These are phyloP conservation scores for Hypoxylon sp. DNA, from an alignment of 2,329 filamentous ascomycete genomes.

Conservation along the genomic window DNA sequence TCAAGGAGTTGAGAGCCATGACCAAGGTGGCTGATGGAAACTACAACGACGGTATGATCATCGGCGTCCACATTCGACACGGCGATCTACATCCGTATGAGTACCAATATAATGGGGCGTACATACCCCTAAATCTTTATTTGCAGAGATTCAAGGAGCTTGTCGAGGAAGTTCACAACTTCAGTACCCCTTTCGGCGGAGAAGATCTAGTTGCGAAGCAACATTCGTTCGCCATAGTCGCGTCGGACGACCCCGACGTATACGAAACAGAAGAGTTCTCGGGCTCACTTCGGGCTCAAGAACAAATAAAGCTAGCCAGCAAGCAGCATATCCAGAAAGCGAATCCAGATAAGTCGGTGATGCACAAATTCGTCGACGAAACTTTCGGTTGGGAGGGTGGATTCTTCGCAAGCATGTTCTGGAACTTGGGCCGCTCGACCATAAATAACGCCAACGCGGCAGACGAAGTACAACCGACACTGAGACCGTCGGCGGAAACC, in stretches of 20 bases:
- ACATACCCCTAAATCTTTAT: conserved; percentile 82
- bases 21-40: conserved; percentile 60
- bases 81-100: conserved; percentile 85
- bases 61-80: conserved; percentile 84
- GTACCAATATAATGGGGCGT: conserved; percentile 81
- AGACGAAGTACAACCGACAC: conserved; percentile 53
- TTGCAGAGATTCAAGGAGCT: conserved; percentile 70
- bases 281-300: conserved; percentile 74
- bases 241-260: conserved; percentile 86
- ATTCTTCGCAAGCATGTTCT: conserved; percentile 87
- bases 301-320: conserved; percentile 81
- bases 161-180: conserved; percentile 65
- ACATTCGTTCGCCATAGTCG: conserved; percentile 72
- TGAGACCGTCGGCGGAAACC: conserved; percentile 66
- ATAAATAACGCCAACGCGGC: conserved; percentile 57
- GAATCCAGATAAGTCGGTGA: conserved; percentile 62
- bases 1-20: conserved; percentile 68
- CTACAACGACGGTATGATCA: conserved; percentile 66
- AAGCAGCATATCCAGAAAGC: conserved; percentile 65
- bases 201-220: conserved; percentile 57
- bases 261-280: conserved; percentile 76
- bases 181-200: conserved; percentile 54
- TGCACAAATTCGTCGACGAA: conserved; percentile 79
- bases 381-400: conserved; percentile 90
- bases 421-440: conserved; percentile 75